phyloP scores from a whole-genome alignment of 768 basidiomycete genomes.

The Russula olivacea region DNA sequence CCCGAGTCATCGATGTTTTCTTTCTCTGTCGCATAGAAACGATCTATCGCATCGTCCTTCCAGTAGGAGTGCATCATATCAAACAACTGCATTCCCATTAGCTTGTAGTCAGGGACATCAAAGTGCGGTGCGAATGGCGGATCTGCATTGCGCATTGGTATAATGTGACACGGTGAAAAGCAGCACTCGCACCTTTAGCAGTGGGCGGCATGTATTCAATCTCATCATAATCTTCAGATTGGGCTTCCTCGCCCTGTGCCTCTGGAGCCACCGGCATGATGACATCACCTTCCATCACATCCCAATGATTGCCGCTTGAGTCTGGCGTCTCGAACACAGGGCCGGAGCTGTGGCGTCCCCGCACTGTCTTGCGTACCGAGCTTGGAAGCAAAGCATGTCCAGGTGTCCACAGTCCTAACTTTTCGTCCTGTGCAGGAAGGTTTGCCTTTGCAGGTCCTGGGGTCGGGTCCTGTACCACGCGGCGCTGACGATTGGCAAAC shows the following conservation, averaged over 20 bases:
- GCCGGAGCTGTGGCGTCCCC: constrained; percentile 46
- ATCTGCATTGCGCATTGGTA: constrained; percentile 30
- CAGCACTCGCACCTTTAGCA: constrained; percentile 39
- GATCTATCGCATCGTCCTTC: constrained; percentile 33
- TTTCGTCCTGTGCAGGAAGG: constrained; percentile 31
- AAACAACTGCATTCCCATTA: constrained; percentile 37
- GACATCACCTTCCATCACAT: constrained; percentile 55
- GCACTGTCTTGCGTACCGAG: constrained; percentile 57
- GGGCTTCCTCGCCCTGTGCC: constrained; percentile 25
- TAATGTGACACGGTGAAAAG: neutral
- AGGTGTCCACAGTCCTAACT: constrained; percentile 32
- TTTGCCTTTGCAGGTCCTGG: constrained; percentile 34
- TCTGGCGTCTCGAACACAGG: constrained; percentile 64
- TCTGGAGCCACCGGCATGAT: constrained; percentile 29
- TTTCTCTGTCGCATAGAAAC: constrained; percentile 26
- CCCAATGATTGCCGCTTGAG: constrained; percentile 67
- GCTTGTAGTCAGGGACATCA: constrained; percentile 45
- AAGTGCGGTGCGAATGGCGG: constrained; percentile 42
- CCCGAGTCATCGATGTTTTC: constrained; percentile 14
- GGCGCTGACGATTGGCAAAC: constrained; percentile 56
- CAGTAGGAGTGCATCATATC: constrained; percentile 34
- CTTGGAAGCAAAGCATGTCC: constrained; percentile 53
- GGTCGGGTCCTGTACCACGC: constrained; percentile 25
- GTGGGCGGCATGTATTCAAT: constrained; percentile 54
- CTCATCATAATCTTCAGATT: constrained; percentile 38